phyloP scores from a whole-genome alignment of 2,329 filamentous ascomycete genomes.

The Zymoseptoria brevis region DNA sequence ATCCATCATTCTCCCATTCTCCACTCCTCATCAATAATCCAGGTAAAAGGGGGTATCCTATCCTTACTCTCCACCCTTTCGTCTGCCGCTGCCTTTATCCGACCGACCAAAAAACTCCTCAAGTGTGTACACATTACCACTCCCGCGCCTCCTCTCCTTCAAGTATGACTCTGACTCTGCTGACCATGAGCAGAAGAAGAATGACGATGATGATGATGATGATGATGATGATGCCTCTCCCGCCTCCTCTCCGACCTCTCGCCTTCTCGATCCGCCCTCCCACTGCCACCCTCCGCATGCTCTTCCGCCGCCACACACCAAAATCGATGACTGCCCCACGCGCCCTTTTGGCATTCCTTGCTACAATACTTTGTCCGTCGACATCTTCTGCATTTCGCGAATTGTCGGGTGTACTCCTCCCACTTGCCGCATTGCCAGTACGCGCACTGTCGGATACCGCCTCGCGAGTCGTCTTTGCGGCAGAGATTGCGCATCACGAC shows the following conservation, averaged over 20 bases:
- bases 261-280: constrained; percentile 13
- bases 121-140: too few relatives aligned
- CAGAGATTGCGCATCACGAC: constrained; percentile 98
- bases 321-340: constrained; percentile 95
- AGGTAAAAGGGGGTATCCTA: too few relatives aligned
- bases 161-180: not conserved
- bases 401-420: constrained; percentile 94
- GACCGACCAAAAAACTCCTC: too few relatives aligned
- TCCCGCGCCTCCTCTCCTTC: not conserved
- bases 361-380: constrained; percentile 89
- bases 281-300: constrained; percentile 16
- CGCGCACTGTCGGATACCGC: constrained; percentile 92
- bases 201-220: constrained; percentile 18
- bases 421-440: constrained; percentile 98
- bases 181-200: not conserved
- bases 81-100: not conserved
- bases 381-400: constrained; percentile 94
- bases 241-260: not conserved
- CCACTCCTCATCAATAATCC: not conserved
- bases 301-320: constrained; percentile 77
- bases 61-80: not conserved
- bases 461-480: constrained; percentile 90
- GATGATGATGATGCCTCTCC: constrained; percentile 21
- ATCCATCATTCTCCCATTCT: too few relatives aligned
- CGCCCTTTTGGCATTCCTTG: constrained; percentile 98